Conservation (phyloP, 2,329 filamentous ascomycete species). For the Akanthomyces lecanii region DNA sequence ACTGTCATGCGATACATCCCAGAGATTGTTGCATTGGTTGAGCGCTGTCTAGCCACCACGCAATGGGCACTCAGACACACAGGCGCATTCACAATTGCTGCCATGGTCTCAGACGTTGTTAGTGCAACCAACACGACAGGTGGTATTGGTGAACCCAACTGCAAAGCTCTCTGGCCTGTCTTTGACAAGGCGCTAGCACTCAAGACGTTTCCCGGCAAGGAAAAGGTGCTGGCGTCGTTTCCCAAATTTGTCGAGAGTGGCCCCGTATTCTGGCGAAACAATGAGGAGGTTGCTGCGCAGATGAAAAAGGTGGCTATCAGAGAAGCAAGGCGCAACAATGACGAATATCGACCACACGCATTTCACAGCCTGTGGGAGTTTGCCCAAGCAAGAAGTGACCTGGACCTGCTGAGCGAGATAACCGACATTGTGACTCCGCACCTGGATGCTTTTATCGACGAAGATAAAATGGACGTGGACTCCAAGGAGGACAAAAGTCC, state of each 20-base stretch:
- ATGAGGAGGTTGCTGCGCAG: conserved; percentile 51
- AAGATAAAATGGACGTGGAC: conserved; percentile 68
- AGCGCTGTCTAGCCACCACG: conserved; percentile 67
- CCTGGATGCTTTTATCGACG: conserved; percentile 54
- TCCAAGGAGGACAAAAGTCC: conserved; percentile 42
- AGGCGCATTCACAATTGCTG: conserved; percentile 74
- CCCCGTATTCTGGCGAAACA: conserved; percentile 51
- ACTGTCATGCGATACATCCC: conserved; percentile 77
- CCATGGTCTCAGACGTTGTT: conserved; percentile 63
- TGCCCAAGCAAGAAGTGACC: conserved; percentile 60
- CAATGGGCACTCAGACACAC: conserved; percentile 92
- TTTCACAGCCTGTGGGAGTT: conserved; percentile 70
- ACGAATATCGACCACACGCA: conserved; percentile 73
- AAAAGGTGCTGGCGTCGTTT: conserved; percentile 75
- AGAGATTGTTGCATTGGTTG: conserved; percentile 71
- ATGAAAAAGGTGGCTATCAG: conserved; percentile 78
- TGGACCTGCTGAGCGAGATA: conserved; percentile 67
- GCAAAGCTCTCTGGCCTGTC: conserved; percentile 71
- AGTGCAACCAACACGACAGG: conserved; percentile 53
- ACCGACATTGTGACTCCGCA: conserved; percentile 59
- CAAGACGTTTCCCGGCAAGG: conserved; percentile 92
- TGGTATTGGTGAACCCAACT: conserved; percentile 55
- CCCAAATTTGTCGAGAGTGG: conserved; percentile 70
- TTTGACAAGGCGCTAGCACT: conserved; percentile 77
- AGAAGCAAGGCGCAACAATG: conserved; percentile 89